A percentile compares a stretch with the other conserved stretches of the same genome.
phyloP scores from a whole-genome alignment of 345 rosid species.

The thale cress (Arabidopsis thaliana) region TAIR10.1 NC_003075.7:7001501-7002000 shows the following conservation, averaged over 20 bases:
- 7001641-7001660: conserved; percentile 53
- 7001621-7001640: conserved; percentile 40
- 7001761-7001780: conserved; percentile 62
- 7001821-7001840: conserved; percentile 60
- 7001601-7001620: conserved; percentile 39
- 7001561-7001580: not conserved
- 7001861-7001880: conserved; percentile 63
- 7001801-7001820: conserved; percentile 85
- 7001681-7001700: conserved; percentile 62
- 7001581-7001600: conserved; percentile 54
- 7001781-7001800: conserved; percentile 58
- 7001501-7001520: not conserved
- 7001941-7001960: conserved; percentile 74
- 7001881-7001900: conserved; percentile 55
- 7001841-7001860: conserved; percentile 86
- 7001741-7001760: conserved; percentile 73
- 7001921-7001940: conserved; percentile 51
- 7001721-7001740: conserved; percentile 91
- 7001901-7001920: conserved; percentile 61
- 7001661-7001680: conserved; percentile 46
- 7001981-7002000: conserved; percentile 79
- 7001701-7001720: conserved; percentile 81
- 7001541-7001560: conserved; percentile 18
- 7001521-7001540: conserved; percentile 9
- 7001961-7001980: conserved; percentile 63